Base-by-base conservation (phyloP, 495 filamentous ascomycete species). In the Neurospora tetrasperma region DNA sequence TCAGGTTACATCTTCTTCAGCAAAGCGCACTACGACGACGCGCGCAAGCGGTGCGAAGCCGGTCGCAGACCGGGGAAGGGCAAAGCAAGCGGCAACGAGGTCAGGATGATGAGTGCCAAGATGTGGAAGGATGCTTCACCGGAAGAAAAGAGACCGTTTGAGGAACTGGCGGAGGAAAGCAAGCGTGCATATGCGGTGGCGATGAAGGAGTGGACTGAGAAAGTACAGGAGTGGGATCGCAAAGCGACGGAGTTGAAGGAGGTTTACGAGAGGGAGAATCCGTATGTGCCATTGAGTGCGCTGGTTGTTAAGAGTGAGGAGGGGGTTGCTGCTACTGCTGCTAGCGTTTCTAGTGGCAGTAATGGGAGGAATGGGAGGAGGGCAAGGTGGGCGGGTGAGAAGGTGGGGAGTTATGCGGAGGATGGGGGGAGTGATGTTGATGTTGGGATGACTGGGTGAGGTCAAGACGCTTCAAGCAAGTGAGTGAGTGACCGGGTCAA, bases 111-210 rank as follows among this genome's bases (percentile, higher is more conserved):
- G 73, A 85, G 95, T 23, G 92, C 94, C 20, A 89, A 90, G 76
- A 94, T 94, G 92, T 99, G 96, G 96, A 90, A 91, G 74, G 90
- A 92, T 71, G 90, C 92, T 0, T 76, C 84, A 5, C 86, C 86
- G 10, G 92, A 90, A 42, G 85, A 86, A 73, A 91, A 90, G 79
- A 83, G 86, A 78, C 94, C 93, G 38, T 98, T 92, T 76, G 82
- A 93, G 71, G 90, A 92, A 44, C 85, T 89, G 77, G 90, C 90
- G 5, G 88, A 91, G 73, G 86, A 84, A 20, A 89, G 92, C 73
- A 93, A 92, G 73, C 84, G 86, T 69, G 82, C 76, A 6, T 90
- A 93, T 76, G 84, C 83, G n/a, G 84, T 86, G 73, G 84, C 85
- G 4, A 79, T 88, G 72, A 86, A 84, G 27, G 82, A 82, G 35